phyloP scores from a whole-genome alignment of 129 eudicot genomes.

The Lonicera japonica region DNA sequence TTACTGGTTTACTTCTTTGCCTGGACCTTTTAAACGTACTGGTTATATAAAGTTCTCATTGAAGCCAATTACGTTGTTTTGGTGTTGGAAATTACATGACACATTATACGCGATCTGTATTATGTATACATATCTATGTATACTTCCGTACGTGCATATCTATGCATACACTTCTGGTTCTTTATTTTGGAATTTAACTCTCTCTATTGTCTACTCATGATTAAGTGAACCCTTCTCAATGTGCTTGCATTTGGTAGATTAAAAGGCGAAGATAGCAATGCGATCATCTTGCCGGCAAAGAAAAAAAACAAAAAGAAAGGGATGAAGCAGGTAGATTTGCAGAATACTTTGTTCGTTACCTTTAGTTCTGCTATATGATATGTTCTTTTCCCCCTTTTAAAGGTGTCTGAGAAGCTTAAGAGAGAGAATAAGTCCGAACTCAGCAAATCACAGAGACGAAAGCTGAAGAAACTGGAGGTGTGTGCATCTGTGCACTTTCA shows the following conservation, averaged over 20 bases:
- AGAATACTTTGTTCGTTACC: not conserved
- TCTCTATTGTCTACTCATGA: not conserved
- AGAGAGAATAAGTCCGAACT: slow-evolving; percentile 28
- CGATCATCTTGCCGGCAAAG: slow-evolving; percentile 44
- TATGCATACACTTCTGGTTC: not conserved
- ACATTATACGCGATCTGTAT: not conserved
- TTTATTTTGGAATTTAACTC: not conserved
- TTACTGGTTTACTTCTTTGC: not conserved
- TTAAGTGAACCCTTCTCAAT: not conserved
- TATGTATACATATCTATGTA: not conserved
- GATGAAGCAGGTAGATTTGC: slow-evolving; percentile 31
- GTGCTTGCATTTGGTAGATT: slow-evolving; percentile 18
- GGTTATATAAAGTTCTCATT: not conserved
- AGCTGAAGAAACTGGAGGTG: slow-evolving; percentile 74
- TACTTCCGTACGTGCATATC: not conserved
- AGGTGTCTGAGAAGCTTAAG: slow-evolving; percentile 38
- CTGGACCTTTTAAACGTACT: not conserved
- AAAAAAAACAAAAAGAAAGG: slow-evolving; percentile 40
- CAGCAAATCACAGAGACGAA: slow-evolving; percentile 73
- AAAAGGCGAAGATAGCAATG: slow-evolving; percentile 47
- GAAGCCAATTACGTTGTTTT: not conserved
- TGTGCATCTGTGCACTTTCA: slow-evolving; percentile 1
- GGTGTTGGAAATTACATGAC: not conserved
- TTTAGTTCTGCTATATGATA: not conserved
- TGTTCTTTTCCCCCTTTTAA: slow-evolving; percentile 1